A percentile compares a stretch with the other conserved stretches of the same genome.
phyloP scores from a whole-genome alignment of 352 stramenopile genomes.

The Globisporangium sylvaticum region DNA sequence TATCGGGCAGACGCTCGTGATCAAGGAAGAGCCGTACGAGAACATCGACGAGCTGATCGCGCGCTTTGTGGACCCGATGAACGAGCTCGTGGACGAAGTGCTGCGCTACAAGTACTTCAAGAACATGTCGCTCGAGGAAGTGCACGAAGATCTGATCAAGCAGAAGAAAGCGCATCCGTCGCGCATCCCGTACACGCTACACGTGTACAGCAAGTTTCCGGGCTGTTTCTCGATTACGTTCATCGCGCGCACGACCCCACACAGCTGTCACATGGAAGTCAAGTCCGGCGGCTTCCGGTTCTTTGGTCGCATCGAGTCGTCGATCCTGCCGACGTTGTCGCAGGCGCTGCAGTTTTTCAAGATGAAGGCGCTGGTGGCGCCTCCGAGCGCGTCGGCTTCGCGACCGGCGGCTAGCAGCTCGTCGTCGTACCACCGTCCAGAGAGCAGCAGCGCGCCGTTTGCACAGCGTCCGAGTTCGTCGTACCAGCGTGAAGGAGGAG shows the following conservation, averaged over 20 bases:
- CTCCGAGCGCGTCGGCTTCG: slow-evolving; percentile 33
- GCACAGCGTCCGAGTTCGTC: slow-evolving; percentile 42
- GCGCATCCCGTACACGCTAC: slow-evolving; percentile 79
- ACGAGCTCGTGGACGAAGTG: slow-evolving; percentile 83
- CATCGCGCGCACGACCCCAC: slow-evolving; percentile 75
- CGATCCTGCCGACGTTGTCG: slow-evolving; percentile 69
- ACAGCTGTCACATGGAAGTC: slow-evolving; percentile 86
- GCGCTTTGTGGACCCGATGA: slow-evolving; percentile 88
- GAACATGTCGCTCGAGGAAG: slow-evolving; percentile 56
- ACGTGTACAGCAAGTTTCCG: slow-evolving; percentile 84
- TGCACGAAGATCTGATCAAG: slow-evolving; percentile 86
- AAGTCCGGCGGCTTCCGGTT: slow-evolving; percentile 83
- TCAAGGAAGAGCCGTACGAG: slow-evolving; percentile 86
- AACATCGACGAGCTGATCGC: slow-evolving; percentile 88
- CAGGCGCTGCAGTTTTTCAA: slow-evolving; percentile 89
- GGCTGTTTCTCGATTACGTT: slow-evolving; percentile 90
- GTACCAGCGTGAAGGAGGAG: slow-evolving; percentile 29
- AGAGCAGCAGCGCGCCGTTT: slow-evolving; percentile 50
- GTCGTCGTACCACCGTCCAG: slow-evolving; percentile 41
- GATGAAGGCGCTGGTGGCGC: slow-evolving; percentile 77
- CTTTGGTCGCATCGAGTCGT: slow-evolving; percentile 86
- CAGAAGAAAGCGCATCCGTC: slow-evolving; percentile 85
- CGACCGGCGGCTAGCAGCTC: slow-evolving; percentile 16
- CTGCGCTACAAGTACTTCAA: slow-evolving; percentile 87
- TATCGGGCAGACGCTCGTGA: slow-evolving; percentile 73